Evolutionary conservation across 192 early-diverging fungal genomes (phyloP).

Genomic region (Umbelopsis ramanniana): DNA sequence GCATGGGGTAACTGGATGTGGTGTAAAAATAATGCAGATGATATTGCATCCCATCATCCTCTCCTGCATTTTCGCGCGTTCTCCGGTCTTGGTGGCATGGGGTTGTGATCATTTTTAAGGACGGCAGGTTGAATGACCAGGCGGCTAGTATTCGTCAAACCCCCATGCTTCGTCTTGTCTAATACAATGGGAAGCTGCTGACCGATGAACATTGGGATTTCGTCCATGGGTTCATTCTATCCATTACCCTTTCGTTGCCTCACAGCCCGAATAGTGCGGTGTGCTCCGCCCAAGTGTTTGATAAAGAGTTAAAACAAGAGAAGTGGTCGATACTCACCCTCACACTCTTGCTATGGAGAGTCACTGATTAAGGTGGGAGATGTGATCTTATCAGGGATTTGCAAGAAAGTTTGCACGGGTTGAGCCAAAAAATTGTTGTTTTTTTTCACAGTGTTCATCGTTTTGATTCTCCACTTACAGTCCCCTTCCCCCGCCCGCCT

Average conservation of each 20-base stretch:
- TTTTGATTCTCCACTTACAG: slow-evolving; percentile 22
- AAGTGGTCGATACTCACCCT: slow-evolving; percentile 18
- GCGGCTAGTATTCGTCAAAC: not conserved
- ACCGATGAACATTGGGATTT: not conserved
- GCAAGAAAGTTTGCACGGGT: slow-evolving; percentile 25
- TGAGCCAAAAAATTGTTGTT: slow-evolving; percentile 24
- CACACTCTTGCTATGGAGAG: slow-evolving; percentile 20
- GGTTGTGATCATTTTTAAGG: slow-evolving; percentile 9
- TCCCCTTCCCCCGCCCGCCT: slow-evolving; percentile 6
- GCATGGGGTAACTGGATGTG: slow-evolving; percentile 13
- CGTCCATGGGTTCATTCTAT: not conserved
- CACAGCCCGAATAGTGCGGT: slow-evolving; percentile 8
- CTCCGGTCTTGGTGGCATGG: not conserved
- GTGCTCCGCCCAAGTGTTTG: slow-evolving; percentile 11
- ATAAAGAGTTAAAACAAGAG: not conserved
- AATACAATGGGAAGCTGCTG: not conserved
- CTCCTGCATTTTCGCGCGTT: slow-evolving; percentile 13
- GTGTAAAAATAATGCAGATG: not conserved
- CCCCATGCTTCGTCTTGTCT: not conserved
- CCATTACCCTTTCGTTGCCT: not conserved
- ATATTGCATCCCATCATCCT: slow-evolving; percentile 19
- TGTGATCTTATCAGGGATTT: slow-evolving; percentile 23
- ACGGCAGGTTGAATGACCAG: not conserved
- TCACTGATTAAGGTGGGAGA: slow-evolving; percentile 21
- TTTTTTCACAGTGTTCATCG: slow-evolving; percentile 19